Evolutionary conservation across 176 grass and related monocot species (phyloP).

Genomic region (Alopecurus myosuroides): DNA sequence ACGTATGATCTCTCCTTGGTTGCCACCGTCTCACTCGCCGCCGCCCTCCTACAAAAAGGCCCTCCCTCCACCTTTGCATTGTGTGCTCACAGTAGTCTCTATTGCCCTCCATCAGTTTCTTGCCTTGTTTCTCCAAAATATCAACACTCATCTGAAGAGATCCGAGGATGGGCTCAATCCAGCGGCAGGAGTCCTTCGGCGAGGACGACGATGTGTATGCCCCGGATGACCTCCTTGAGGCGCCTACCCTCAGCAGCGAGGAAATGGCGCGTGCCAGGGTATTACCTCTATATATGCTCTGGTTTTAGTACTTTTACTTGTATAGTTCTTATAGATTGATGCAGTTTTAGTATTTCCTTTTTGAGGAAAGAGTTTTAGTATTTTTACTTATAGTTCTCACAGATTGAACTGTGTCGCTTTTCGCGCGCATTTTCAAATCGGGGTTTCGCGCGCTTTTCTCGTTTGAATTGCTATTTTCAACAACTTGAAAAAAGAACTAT

Average conservation of each 20-base stretch:
- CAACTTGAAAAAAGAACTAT: neutral
- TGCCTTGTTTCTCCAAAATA: neutral
- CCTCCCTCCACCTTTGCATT: neutral
- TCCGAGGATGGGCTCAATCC: constrained; percentile 17
- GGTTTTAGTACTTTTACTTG: too few relatives aligned
- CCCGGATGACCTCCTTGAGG: neutral
- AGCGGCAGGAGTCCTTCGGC: neutral
- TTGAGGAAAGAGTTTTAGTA: too few relatives aligned
- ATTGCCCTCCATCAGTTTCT: neutral
- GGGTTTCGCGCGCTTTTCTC: neutral
- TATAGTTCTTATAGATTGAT: neutral
- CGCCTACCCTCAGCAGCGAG: constrained; percentile 15
- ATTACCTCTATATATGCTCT: too few relatives aligned
- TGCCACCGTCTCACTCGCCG: neutral
- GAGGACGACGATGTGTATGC: neutral
- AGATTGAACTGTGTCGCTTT: neutral
- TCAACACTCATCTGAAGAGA: neutral
- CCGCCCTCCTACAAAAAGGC: constrained; percentile 13
- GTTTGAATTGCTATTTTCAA: neutral
- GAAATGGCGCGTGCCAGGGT: constrained; percentile 24
- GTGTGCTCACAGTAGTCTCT: neutral
- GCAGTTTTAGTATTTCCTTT: too few relatives aligned
- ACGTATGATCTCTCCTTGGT: constrained; percentile 5
- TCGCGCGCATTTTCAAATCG: neutral
- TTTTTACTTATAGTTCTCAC: neutral